phyloP scores from a whole-genome alignment of 257 asterid genomes.

The Coffea eugenioides region DNA sequence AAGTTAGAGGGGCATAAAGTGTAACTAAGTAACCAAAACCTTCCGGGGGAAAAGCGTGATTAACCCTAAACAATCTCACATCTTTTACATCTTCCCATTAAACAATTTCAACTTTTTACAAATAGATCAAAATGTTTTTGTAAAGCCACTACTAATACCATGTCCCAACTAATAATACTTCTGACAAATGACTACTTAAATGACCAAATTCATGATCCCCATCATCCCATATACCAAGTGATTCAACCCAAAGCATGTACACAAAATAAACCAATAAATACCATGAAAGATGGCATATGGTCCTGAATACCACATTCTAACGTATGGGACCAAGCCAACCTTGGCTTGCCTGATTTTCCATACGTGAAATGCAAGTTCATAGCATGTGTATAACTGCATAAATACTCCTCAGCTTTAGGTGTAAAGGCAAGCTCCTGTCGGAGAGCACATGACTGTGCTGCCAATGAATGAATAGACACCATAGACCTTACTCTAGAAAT shows the following conservation, averaged over 20 bases:
- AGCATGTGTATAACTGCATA: neutral
- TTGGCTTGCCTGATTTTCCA: neutral
- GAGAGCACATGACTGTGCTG: conserved; percentile 19
- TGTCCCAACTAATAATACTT: neutral
- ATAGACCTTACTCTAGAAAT: neutral
- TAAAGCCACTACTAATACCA: no score
- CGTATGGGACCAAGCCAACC: conserved; percentile 3
- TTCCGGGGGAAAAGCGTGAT: no score
- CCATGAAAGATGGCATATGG: neutral
- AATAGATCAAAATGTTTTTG: neutral
- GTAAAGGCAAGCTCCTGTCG: conserved; percentile 8
- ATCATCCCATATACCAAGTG: neutral
- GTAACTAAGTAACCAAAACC: no score
- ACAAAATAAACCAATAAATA: neutral
- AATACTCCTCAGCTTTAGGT: neutral
- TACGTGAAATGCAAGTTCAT: neutral
- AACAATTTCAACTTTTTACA: no score
- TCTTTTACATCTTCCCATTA: neutral
- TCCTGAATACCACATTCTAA: neutral
- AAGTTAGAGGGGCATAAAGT: no score
- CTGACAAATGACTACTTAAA: neutral
- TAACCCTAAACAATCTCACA: no score
- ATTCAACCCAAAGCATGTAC: neutral
- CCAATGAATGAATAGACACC: neutral
- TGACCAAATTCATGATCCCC: neutral